Base-by-base conservation (phyloP, 306 rosid species). In the Astragalus glycyphyllos region DNA sequence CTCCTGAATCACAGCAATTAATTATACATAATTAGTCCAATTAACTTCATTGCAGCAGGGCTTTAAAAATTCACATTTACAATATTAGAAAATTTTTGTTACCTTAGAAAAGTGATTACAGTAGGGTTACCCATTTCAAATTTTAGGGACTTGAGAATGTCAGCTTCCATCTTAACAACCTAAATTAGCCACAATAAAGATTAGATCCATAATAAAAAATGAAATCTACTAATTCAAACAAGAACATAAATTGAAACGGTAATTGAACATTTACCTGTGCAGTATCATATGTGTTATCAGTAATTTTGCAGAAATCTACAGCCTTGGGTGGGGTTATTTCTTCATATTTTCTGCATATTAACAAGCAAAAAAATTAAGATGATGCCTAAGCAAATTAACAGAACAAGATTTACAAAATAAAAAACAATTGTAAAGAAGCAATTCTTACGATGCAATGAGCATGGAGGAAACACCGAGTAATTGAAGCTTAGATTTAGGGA, bases 51-150 rank as follows among this genome's bases (percentile, higher is more conserved):
- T 17, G 35, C 23, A 56, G 15, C 1, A 3, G 9, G 3, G 9
- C 3, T 0, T 5, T 37, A 47, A 5, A n/a, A 0, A 26, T 37
- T 23, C 6, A 37, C n/a, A 15, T 14, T 26, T 38, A 42, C 15
- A 48, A 34, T 45, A 44, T 11, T 23, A 23, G n/a, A n/a, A n/a
- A n/a, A n/a, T n/a, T n/a, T n/a, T n/a, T n/a, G n/a, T n/a, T n/a
- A n/a, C 98, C 91, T 90, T 17, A 94, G 77, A 79, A 89, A 89
- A 12, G 95, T 83, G 80, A 54, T 87, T 16, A 78, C 85, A 6
- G 90, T 90, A 15, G 98, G 97, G 77, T 55, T 89, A 0, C 98
- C 96, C 84, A 90, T 56, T 75, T 94, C 97, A 80, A 88, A 94
- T 10, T 79, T 82, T 1, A 94, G 70, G 4, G 84, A 69, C 42